Evolutionary conservation across 78 protist species (phyloP).

Genomic region (Diacronema lutheri): DNA sequence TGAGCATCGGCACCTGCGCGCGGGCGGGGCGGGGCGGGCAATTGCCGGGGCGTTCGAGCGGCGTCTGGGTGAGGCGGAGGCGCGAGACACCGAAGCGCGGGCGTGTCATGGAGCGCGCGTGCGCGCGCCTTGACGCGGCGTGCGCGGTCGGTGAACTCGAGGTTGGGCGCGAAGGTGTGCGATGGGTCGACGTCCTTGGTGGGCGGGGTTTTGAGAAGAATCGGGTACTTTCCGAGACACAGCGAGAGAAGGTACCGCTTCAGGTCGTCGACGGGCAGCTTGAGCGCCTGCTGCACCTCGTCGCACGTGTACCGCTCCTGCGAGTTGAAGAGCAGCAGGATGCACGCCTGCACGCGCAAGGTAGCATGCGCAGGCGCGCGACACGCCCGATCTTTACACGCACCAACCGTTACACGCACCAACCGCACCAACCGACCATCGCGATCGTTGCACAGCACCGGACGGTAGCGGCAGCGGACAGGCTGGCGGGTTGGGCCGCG

Average conservation of each 20-base stretch:
- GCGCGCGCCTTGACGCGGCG: conserved; percentile 27
- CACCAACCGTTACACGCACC: no score
- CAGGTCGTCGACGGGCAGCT: conserved; percentile 44
- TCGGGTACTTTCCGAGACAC: not conserved
- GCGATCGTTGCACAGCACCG: no score
- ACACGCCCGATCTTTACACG: not conserved
- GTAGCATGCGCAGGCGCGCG: not conserved
- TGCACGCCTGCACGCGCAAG: no score
- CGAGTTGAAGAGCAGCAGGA: conserved; percentile 41
- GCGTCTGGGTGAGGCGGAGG: no score
- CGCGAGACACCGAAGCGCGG: no score
- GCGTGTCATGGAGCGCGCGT: no score
- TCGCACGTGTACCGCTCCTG: not conserved
- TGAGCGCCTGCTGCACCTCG: conserved; percentile 15
- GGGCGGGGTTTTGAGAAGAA: not conserved
- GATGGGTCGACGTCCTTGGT: not conserved
- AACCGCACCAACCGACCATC: no score
- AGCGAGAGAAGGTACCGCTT: conserved; percentile 26
- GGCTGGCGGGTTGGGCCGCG: no score
- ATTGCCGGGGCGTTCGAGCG: no score
- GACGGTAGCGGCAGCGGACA: no score
- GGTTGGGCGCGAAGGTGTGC: conserved; percentile 13
- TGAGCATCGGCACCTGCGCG: conserved; percentile 30
- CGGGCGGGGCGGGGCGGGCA: conserved; percentile 15
- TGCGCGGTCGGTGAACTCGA: conserved; percentile 10